Evolutionary conservation across 495 filamentous ascomycete species (phyloP).

Genomic region (Hyaloscypha finlandica): DNA sequence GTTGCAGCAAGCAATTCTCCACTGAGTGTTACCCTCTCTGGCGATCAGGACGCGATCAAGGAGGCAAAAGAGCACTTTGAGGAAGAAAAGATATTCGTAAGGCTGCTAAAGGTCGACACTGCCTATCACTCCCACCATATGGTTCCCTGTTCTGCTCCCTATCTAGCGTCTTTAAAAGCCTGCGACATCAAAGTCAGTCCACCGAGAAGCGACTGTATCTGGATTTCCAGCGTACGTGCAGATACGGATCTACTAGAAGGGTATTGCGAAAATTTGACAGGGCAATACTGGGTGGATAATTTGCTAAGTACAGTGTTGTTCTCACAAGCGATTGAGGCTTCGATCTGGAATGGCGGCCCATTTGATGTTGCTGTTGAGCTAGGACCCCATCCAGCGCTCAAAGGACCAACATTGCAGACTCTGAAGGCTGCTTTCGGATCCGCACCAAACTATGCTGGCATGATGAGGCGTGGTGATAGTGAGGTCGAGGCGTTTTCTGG

Average conservation of each 20-base stretch:
- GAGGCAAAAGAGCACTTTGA: constrained; percentile 41
- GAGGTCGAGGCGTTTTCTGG: constrained; percentile 35
- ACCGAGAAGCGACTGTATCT: not conserved
- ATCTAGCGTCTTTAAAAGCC: constrained; percentile 36
- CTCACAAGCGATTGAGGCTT: constrained; percentile 8
- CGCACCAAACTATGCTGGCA: not conserved
- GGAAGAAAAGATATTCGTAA: constrained; percentile 43
- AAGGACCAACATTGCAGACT: not conserved
- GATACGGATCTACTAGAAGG: not conserved
- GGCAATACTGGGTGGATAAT: constrained; percentile 59
- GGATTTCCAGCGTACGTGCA: constrained; percentile 16
- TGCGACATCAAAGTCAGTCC: constrained; percentile 35
- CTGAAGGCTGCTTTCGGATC: not conserved
- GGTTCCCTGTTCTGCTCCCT: constrained; percentile 41
- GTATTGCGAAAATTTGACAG: constrained; percentile 15
- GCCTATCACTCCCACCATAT: constrained; percentile 69
- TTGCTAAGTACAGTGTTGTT: constrained; percentile 60
- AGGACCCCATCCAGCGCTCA: not conserved
- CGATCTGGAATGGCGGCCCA: not conserved
- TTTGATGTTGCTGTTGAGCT: not conserved
- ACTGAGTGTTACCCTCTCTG: constrained; percentile 48
- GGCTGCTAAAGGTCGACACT: constrained; percentile 46
- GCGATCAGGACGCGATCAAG: constrained; percentile 37
- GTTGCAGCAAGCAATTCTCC: constrained; percentile 51
- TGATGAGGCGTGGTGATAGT: constrained; percentile 23